Conservation (phyloP, 352 stramenopile genomes). For the Globisporangium cederbergense region DNA sequence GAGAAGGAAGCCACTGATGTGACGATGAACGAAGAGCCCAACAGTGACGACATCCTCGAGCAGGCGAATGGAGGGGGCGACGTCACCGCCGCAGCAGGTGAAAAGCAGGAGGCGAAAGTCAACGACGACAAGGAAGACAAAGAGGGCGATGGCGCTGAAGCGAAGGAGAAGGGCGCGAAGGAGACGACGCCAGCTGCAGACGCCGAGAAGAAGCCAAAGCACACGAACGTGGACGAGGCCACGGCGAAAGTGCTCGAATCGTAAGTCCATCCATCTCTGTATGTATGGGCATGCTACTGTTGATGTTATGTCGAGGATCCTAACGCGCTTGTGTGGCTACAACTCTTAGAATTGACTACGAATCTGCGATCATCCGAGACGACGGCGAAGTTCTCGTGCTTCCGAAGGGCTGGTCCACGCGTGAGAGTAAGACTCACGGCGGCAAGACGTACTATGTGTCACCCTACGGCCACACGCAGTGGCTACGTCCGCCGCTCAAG, state of each 20-base stretch:
- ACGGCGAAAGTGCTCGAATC: conserved; percentile 59
- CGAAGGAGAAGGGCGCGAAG: conserved; percentile 26
- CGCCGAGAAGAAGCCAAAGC: conserved; percentile 25
- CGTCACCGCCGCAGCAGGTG: neutral
- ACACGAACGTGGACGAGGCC: conserved; percentile 59
- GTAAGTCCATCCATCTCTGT: conserved; percentile 18
- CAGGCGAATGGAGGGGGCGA: conserved; percentile 3
- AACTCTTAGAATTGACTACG: conserved; percentile 40
- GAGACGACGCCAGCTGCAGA: conserved; percentile 27
- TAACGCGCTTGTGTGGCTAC: neutral
- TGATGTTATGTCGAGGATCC: neutral
- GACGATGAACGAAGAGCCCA: conserved; percentile 2
- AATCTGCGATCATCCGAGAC: conserved; percentile 56
- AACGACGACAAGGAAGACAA: neutral
- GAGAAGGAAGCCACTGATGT: neutral
- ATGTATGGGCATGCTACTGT: neutral
- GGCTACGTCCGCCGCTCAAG: conserved; percentile 74
- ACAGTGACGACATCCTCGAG: conserved; percentile 18
- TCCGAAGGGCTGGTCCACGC: conserved; percentile 76
- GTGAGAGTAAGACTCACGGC: conserved; percentile 77
- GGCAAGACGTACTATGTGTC: conserved; percentile 87
- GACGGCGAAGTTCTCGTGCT: conserved; percentile 73
- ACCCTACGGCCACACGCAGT: conserved; percentile 80
- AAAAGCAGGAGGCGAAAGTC: neutral
- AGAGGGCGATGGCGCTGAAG: neutral